Evolutionary conservation across 169 alveolate genomes (phyloP), one percentile per base, ranked within the genome.

Genomic region (Plasmodium berghei): DNA sequence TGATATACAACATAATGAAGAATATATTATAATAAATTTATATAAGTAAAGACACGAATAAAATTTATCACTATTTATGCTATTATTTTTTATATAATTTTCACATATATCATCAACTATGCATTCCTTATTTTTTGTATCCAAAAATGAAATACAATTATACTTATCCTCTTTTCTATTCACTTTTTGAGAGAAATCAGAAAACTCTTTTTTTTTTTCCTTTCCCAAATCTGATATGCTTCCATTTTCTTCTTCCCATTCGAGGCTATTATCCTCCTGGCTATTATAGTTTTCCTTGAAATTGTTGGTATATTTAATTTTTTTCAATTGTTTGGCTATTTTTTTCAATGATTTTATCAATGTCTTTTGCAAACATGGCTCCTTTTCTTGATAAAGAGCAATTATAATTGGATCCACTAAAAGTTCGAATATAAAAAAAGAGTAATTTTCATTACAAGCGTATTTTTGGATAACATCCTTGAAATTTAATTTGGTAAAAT

Each of bases 361-460:
- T 52, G 40, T 58, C 8, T 9, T 28, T 45, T 86, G 91, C 18
- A 86, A 14, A n/a, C 28, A 28, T 63, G 28, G 12, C 48, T 86
- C 91, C 63, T 72, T 86, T 54, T 86, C 91, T 26, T 86, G 74
- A 66, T 86, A 86, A 28, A 86, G 72, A 5, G 91, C 18, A 54
- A 26, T 10, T 18, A 86, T 70, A 28, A 86, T 55, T 45, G 91
- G 91, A 63, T 86, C 91, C 16, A 71, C 91, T 61, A 86, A 58
- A 42, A 86, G 69, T 42, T 86, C 87, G 34, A 86, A 70, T 6
- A 22, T 20, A 1, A 86, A 56, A 6, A 86, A 56, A 63, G 20
- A 48, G 34, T 24, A 10, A 24, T 24, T 20, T 40, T 72, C 77
- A 9, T 48, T 18, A 14, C 48, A 61, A 1, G 48, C 26, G 45